Base-by-base conservation (phyloP, 768 basidiomycete genomes). In the Agaricus subrufescens region DNA sequence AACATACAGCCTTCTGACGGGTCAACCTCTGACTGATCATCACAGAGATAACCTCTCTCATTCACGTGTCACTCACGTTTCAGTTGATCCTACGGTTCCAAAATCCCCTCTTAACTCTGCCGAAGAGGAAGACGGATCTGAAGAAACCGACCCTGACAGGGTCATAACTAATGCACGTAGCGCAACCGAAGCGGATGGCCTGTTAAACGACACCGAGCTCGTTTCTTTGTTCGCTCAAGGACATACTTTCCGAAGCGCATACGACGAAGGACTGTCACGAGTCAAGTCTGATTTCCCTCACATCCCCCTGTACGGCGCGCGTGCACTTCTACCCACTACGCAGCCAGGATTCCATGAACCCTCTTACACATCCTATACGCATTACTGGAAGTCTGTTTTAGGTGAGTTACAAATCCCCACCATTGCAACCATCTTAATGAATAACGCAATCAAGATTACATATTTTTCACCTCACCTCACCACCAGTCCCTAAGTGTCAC, bases 301-400 rank as follows among this genome's bases (percentile, higher is more conserved):
- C 37, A 26, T 73, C 4, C 61, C 61, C 54, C 83, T 78, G 2
- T 91, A 81, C 63, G 85, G 85, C 2, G 67, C 70, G 46, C 73
- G 87, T 61, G 67, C 75, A 1, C 61, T 64, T 3, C 56, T 82
- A 3, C 62, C 70, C n/a, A 31, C 65, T 12, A 71, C 65, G 9
- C 72, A 78, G 55, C 71, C 70, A 19, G 92, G 92, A 3, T 74
- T 69, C 10, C 69, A 80, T 65, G 92, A 95, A 65, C 93, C 94
- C 3, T 80, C 83, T 67, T 98, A 86, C 75, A 95, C 94, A 38
- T 91, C 87, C 65, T 96, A 87, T 64, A 93, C 95, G 0, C 83
- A 91, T 68, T 86, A 86, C 64, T 95, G 92, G 91, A 82, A 89
- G 63, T 72, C 87, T 8, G 87, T 88, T 3, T 66, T 95, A 65